phyloP scores from a whole-genome alignment of 176 grass and related monocot species.

The Aegilops tauschii region DNA sequence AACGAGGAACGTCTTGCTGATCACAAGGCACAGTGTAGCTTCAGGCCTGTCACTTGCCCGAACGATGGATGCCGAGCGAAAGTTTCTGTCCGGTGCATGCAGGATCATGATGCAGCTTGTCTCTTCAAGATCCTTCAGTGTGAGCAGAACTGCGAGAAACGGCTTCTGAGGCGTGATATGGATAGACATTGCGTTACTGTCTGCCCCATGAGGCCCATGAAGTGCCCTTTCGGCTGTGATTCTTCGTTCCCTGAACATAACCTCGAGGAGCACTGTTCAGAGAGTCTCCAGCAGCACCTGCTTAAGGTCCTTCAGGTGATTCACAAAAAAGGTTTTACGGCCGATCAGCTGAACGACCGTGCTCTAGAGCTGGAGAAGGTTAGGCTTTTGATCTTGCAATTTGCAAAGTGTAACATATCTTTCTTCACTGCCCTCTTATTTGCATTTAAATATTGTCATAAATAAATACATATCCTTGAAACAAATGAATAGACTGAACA shows the following conservation, averaged over 20 bases:
- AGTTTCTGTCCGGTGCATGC: constrained; percentile 56
- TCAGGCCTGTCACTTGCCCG: constrained; percentile 49
- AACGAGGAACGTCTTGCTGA: constrained; percentile 41
- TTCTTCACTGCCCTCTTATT: background rate
- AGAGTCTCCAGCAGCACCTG: constrained; percentile 59
- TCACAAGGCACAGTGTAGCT: constrained; percentile 60
- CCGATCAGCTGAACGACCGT: constrained; percentile 52
- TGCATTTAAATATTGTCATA: background rate
- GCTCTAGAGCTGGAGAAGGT: constrained; percentile 73
- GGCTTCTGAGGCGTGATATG: constrained; percentile 72
- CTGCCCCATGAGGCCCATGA: constrained; percentile 81
- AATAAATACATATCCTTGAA: no score
- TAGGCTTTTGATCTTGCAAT: constrained; percentile 22
- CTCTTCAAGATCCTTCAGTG: constrained; percentile 60
- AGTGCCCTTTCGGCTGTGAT: constrained; percentile 80
- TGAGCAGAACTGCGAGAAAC: constrained; percentile 66
- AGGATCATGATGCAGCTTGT: constrained; percentile 63
- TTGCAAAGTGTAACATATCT: background rate
- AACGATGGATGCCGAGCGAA: constrained; percentile 53
- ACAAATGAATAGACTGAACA: background rate
- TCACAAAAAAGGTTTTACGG: constrained; percentile 52
- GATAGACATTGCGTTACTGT: constrained; percentile 86
- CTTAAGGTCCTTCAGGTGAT: constrained; percentile 55
- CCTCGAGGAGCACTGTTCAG: constrained; percentile 56
- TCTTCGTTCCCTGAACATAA: constrained; percentile 53